Evolutionary conservation across 805 yeast species (phyloP).

Genomic region (Kodamaea jinghongensis): DNA sequence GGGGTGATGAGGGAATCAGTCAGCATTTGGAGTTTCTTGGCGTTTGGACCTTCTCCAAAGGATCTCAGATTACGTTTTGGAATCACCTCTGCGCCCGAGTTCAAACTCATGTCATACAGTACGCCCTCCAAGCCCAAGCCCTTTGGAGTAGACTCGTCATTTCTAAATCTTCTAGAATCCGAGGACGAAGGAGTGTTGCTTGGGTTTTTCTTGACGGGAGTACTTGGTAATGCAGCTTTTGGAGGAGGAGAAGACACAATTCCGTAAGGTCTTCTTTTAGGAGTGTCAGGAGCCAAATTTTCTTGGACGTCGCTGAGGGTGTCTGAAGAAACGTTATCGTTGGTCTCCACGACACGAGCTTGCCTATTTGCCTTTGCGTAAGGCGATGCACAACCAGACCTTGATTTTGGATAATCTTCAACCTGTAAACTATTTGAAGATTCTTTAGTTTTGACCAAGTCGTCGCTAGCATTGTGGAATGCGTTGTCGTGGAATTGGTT

Average conservation of each 20-base stretch:
- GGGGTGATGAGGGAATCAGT: conserved; percentile 3
- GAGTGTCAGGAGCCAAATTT: background rate
- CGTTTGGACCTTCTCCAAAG: background rate
- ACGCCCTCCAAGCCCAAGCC: conserved; percentile 42
- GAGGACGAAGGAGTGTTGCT: conserved; percentile 15
- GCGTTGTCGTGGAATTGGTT: conserved; percentile 36
- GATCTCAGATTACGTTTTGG: conserved; percentile 1
- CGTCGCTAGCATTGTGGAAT: conserved; percentile 22
- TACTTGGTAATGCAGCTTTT: conserved; percentile 27
- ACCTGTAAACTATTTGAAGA: conserved; percentile 8
- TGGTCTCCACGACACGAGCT: conserved; percentile 43
- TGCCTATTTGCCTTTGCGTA: conserved; percentile 43
- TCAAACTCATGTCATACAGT: conserved; percentile 18
- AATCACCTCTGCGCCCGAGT: conserved; percentile 2
- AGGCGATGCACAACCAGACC: conserved; percentile 38
- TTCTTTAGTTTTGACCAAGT: conserved; percentile 2
- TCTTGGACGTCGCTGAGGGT: conserved; percentile 11
- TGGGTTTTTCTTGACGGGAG: conserved; percentile 20
- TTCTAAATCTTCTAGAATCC: conserved; percentile 3
- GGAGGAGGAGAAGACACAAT: conserved; percentile 39
- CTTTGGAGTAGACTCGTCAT: conserved; percentile 10
- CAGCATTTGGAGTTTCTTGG: conserved; percentile 1
- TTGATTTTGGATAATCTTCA: conserved; percentile 18
- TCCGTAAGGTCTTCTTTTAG: conserved; percentile 11
- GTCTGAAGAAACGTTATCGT: conserved; percentile 19